A percentile compares a stretch with the other conserved stretches of the same genome.
phyloP scores from a whole-genome alignment of 192 early-diverging fungal genomes.

The Backusella mclennaniae region DNA sequence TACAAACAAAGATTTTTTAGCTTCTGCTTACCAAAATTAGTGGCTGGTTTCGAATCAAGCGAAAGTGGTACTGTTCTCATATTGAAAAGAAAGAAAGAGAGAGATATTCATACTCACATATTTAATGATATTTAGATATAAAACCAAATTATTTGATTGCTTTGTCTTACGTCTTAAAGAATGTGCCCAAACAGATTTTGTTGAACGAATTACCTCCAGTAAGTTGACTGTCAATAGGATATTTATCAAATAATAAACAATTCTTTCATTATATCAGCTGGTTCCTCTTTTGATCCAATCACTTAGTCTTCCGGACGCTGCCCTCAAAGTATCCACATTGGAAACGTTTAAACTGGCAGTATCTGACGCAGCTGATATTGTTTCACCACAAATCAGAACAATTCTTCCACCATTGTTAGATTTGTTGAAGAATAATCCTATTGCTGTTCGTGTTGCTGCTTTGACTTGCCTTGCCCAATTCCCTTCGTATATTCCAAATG shows the following conservation, averaged over 20 bases:
- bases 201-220: constrained; percentile 74
- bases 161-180: constrained; percentile 77
- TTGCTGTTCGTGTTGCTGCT: constrained; percentile 70
- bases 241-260: not conserved
- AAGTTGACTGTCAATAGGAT: constrained; percentile 21
- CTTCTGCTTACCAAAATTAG: constrained; percentile 68
- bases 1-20: constrained; percentile 88
- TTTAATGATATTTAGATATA: constrained; percentile 34
- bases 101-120: not conserved
- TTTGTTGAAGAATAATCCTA: constrained; percentile 32
- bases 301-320: constrained; percentile 58
- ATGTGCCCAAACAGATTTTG: constrained; percentile 82
- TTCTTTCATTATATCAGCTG: constrained; percentile 45
- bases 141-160: constrained; percentile 78
- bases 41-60: constrained; percentile 51
- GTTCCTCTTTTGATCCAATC: constrained; percentile 81
- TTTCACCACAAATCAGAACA: constrained; percentile 53
- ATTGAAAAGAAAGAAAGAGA: not conserved
- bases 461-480: constrained; percentile 66
- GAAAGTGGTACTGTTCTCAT: constrained; percentile 28
- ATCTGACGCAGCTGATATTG: constrained; percentile 64
- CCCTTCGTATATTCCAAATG: constrained; percentile 59
- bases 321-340: constrained; percentile 71
- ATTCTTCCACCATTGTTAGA: constrained; percentile 43
- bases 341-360: constrained; percentile 74